Evolutionary conservation across 768 basidiomycete species (phyloP).

Genomic region (Ramaria sp.): DNA sequence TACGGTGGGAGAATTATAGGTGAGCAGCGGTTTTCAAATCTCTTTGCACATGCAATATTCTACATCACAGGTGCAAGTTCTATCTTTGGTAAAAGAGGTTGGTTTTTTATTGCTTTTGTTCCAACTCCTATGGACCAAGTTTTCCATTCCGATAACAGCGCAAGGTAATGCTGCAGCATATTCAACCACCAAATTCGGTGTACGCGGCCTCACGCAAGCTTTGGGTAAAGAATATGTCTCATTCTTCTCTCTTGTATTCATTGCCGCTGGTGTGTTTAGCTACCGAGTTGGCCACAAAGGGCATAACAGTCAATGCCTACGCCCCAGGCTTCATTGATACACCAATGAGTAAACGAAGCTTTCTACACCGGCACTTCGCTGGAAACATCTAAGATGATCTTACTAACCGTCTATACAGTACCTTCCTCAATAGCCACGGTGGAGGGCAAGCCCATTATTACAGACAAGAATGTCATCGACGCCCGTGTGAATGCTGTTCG

Average conservation of each 20-base stretch:
- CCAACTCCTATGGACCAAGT: slow-evolving; percentile 17
- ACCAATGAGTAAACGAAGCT: neutral
- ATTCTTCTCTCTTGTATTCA: neutral
- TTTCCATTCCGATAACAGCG: slow-evolving; percentile 21
- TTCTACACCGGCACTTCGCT: neutral
- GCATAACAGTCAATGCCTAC: slow-evolving; percentile 24
- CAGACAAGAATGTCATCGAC: too few species aligned
- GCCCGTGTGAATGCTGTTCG: neutral
- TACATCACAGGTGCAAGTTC: slow-evolving; percentile 2
- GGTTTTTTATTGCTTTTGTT: neutral
- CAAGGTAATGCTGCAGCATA: slow-evolving; percentile 18
- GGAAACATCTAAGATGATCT: neutral
- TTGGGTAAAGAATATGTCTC: neutral
- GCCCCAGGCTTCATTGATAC: slow-evolving; percentile 17
- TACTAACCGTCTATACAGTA: neutral
- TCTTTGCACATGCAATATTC: neutral
- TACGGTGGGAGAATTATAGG: slow-evolving; percentile 30
- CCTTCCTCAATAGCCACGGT: neutral
- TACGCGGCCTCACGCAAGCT: slow-evolving; percentile 30
- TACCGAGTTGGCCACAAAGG: slow-evolving; percentile 22
- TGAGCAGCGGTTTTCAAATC: slow-evolving; percentile 3
- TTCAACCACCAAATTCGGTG: slow-evolving; percentile 29
- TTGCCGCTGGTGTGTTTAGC: slow-evolving; percentile 11
- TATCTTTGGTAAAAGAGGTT: neutral
- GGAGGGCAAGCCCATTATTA: neutral